Conservation (phyloP, 805 yeast genomes). For the Vanderwaltozyma yarrowii region DNA sequence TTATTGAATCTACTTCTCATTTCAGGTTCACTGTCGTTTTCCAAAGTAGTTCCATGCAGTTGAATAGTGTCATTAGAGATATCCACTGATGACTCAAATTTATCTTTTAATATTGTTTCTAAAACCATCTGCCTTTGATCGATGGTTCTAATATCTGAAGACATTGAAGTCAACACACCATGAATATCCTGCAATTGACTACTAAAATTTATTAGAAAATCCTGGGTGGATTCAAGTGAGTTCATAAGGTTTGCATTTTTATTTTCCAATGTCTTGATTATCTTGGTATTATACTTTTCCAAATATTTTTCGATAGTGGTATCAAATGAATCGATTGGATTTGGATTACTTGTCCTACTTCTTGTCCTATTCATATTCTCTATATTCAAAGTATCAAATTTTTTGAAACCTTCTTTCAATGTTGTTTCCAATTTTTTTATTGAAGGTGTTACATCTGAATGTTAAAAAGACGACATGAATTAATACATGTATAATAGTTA, state of each 20-base stretch:
- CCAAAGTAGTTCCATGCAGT: constrained; percentile 9
- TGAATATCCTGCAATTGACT: constrained; percentile 15
- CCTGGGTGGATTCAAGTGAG: not conserved
- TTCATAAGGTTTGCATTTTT: not conserved
- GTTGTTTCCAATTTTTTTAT: not conserved
- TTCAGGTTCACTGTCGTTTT: constrained; percentile 3
- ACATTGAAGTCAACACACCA: constrained; percentile 11
- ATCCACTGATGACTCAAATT: not conserved
- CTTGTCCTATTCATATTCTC: not conserved
- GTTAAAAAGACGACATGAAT: too few relatives aligned
- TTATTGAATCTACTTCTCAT: too few relatives aligned
- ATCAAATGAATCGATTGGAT: not conserved
- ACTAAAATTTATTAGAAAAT: constrained; percentile 1
- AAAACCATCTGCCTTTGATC: constrained; percentile 9
- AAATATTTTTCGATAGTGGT: not conserved
- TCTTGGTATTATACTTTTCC: not conserved
- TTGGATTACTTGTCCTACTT: not conserved
- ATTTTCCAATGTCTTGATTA: not conserved
- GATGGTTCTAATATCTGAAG: constrained; percentile 11
- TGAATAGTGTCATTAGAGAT: not conserved
- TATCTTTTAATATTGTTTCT: constrained; percentile 4
- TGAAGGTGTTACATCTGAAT: not conserved
- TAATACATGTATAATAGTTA: too few relatives aligned
- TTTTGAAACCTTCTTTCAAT: not conserved
- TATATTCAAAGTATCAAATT: not conserved